Percentiles rank a stretch among this genome's conserved stretches.
Conservation (phyloP, 2,329 filamentous ascomycete genomes). For the Boeremia lycopersici region DNA sequence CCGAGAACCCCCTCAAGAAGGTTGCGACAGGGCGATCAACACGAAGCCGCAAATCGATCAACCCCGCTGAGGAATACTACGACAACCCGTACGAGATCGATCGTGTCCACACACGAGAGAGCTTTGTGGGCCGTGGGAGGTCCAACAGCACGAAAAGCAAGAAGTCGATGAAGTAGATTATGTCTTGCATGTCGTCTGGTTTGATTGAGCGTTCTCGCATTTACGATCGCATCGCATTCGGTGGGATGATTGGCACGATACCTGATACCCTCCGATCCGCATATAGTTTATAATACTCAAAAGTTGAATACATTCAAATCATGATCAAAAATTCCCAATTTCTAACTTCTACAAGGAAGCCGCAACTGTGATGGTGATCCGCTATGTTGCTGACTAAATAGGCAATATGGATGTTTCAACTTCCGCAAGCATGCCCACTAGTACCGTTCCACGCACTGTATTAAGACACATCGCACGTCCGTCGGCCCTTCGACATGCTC, state of each 20-base stretch:
- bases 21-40: constrained; percentile 38
- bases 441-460: constrained; percentile 9
- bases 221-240: constrained; percentile 17
- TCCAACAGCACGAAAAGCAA: constrained; percentile 23
- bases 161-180: constrained; percentile 13
- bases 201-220: constrained; percentile 18
- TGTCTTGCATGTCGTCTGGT: constrained; percentile 3
- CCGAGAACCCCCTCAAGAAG: constrained; percentile 35
- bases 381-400: constrained; percentile 1
- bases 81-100: constrained; percentile 58
- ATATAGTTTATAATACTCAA: constrained; percentile 11
- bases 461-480: constrained; percentile 16
- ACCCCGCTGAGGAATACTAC: constrained; percentile 41
- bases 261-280: constrained; percentile 29
- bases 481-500: constrained; percentile 10
- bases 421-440: constrained; percentile 4
- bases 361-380: neutral
- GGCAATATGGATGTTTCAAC: constrained; percentile 5
- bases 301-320: neutral
- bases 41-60: constrained; percentile 30
- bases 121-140: constrained; percentile 44
- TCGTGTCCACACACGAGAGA: constrained; percentile 55
- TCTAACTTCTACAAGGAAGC: neutral
- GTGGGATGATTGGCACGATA: constrained; percentile 8
- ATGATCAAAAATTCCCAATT: neutral